A percentile compares a stretch with the other conserved stretches of the same genome.
phyloP scores from a whole-genome alignment of 768 basidiomycete genomes.

The Holtermanniella nyarrowii region DNA sequence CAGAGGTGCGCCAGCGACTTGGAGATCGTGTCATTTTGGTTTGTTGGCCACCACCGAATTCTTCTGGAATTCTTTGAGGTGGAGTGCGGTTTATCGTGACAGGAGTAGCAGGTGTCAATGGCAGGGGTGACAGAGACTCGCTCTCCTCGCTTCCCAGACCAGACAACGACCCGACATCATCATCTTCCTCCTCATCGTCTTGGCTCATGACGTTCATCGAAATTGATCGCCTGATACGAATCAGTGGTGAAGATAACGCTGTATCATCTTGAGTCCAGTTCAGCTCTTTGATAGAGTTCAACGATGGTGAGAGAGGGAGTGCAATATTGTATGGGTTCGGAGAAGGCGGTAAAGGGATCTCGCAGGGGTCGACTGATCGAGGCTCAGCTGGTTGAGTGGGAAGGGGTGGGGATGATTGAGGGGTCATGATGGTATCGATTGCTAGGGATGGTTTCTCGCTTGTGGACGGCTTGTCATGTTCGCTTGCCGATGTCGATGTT shows the following conservation, averaged over 20 bases:
- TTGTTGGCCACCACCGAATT: neutral
- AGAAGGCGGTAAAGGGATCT: conserved; percentile 26
- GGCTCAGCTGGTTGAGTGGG: neutral
- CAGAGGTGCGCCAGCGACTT: conserved; percentile 20
- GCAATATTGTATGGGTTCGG: no score
- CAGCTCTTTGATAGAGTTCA: neutral
- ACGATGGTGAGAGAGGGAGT: no score
- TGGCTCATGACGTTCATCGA: neutral
- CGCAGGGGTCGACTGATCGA: conserved; percentile 11
- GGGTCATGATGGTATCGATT: conserved; percentile 1
- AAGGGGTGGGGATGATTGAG: neutral
- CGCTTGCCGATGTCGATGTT: neutral
- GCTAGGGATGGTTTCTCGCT: conserved; percentile 4
- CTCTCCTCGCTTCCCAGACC: conserved; percentile 10
- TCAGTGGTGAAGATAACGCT: neutral
- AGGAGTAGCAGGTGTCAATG: neutral
- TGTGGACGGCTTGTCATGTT: neutral
- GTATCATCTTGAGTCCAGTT: neutral
- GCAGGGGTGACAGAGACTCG: conserved; percentile 1
- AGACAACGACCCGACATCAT: neutral
- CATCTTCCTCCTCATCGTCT: neutral
- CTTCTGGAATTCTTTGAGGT: neutral
- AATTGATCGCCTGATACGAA: neutral
- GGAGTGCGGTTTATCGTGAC: neutral
- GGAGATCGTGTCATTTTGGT: conserved; percentile 4